phyloP scores from a whole-genome alignment of 108 stramenopile genomes.

The Cylindrotheca closterium region DNA sequence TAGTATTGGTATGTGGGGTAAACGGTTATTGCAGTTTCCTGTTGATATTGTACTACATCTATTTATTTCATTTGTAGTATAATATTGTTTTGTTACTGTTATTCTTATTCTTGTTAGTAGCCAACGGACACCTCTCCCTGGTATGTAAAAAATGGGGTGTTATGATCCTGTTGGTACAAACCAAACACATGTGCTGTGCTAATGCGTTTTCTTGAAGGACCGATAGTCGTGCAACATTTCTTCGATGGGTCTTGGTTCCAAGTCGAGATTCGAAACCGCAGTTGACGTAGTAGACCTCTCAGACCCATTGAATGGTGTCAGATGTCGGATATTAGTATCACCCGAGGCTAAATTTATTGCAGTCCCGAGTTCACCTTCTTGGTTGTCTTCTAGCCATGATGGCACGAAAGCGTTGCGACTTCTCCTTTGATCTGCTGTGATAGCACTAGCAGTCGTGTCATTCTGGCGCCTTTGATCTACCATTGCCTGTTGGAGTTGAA shows the following conservation, averaged over 20 bases:
- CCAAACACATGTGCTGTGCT: neutral
- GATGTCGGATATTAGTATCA: neutral
- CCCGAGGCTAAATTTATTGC: neutral
- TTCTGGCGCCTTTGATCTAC: neutral
- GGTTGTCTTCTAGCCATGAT: too few species aligned
- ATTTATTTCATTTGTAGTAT: neutral
- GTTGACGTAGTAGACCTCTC: neutral
- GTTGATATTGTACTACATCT: neutral
- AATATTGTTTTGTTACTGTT: neutral
- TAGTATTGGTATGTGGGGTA: too few species aligned
- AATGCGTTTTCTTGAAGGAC: neutral
- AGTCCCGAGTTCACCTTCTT: too few species aligned
- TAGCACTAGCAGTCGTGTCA: neutral
- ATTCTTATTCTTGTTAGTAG: too few species aligned
- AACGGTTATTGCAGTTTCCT: too few species aligned
- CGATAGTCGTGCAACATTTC: slow-evolving; percentile 1
- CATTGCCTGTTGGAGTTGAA: neutral
- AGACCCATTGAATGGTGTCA: neutral
- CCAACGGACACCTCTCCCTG: too few species aligned
- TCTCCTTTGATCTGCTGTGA: neutral
- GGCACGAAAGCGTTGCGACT: neutral
- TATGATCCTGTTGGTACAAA: neutral
- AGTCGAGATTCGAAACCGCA: neutral
- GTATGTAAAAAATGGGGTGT: too few species aligned
- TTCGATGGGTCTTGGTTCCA: slow-evolving; percentile 3